A percentile compares a stretch with the other conserved stretches of the same genome.
Evolutionary conservation across 176 grass and related monocot species (phyloP).

Genomic region (Carex cristatella): DNA sequence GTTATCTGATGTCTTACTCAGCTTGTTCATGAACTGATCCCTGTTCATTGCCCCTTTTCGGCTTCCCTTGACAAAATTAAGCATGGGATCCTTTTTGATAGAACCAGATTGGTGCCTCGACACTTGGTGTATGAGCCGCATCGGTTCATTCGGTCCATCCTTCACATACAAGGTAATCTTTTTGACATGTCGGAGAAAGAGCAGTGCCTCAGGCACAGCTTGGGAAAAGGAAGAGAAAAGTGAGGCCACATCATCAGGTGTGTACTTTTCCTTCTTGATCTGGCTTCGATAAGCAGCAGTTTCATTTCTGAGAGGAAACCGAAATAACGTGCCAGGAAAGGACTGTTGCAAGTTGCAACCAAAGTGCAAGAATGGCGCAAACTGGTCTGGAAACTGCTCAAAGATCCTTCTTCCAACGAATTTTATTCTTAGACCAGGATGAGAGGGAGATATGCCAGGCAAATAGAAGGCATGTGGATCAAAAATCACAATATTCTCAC

Average conservation of each 20-base stretch:
- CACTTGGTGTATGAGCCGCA: conserved; percentile 68
- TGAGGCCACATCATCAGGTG: conserved; percentile 74
- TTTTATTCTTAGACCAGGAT: conserved; percentile 90
- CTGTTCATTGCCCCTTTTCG: conserved; percentile 63
- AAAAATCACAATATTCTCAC: conserved; percentile 98
- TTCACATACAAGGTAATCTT: conserved; percentile 85
- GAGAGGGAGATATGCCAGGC: conserved; percentile 95
- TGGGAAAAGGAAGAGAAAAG: conserved; percentile 91
- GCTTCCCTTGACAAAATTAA: conserved; percentile 70
- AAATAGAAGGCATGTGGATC: conserved; percentile 92
- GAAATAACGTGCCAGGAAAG: conserved; percentile 92
- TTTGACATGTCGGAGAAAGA: conserved; percentile 85
- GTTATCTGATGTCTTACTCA: conserved; percentile 74
- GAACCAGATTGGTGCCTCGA: conserved; percentile 46
- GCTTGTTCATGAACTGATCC: conserved; percentile 74
- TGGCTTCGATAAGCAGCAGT: conserved; percentile 81
- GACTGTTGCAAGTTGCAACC: conserved; percentile 82
- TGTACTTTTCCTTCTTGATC: conserved; percentile 93
- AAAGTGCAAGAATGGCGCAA: conserved; percentile 90
- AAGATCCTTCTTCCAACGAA: conserved; percentile 83
- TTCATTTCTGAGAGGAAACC: conserved; percentile 90
- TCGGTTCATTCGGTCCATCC: conserved; percentile 59
- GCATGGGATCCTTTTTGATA: conserved; percentile 67
- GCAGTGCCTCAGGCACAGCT: conserved; percentile 72
- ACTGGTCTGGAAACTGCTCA: conserved; percentile 97